These are phyloP conservation scores for Fusarium sp. DNA, from an alignment of 2,329 filamentous ascomycete genomes.

Conservation along the genomic window DNA sequence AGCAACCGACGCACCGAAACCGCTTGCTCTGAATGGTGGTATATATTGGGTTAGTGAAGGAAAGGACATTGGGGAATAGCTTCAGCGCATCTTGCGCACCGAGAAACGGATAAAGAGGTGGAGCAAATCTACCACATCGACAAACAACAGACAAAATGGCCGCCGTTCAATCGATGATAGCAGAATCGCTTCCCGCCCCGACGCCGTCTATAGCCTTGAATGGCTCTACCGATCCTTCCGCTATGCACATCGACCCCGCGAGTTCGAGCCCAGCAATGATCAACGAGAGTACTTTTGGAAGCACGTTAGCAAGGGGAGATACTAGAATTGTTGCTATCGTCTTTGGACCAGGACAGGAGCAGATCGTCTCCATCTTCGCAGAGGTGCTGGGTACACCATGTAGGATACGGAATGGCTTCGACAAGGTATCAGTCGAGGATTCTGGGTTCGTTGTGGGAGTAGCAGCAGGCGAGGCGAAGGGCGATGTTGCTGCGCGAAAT, in stretches of 20 bases:
- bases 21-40: constrained; percentile 26
- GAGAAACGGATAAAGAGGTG: constrained; percentile 25
- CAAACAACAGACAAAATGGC: constrained; percentile 50
- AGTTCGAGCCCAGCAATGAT: constrained; percentile 53
- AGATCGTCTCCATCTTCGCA: constrained; percentile 80
- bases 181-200: constrained; percentile 52
- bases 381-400: constrained; percentile 83
- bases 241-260: constrained; percentile 54
- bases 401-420: constrained; percentile 69
- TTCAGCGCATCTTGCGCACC: constrained; percentile 13
- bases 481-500: constrained; percentile 70
- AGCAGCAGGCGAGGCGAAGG: constrained; percentile 66
- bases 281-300: constrained; percentile 59
- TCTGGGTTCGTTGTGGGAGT: constrained; percentile 78
- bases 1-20: constrained; percentile 19
- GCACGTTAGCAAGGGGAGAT: constrained; percentile 65
- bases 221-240: constrained; percentile 43
- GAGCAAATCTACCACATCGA: constrained; percentile 6
- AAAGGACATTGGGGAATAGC: constrained; percentile 30
- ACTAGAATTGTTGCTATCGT: constrained; percentile 74
- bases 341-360: constrained; percentile 78
- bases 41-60: constrained; percentile 18
- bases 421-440: constrained; percentile 66
- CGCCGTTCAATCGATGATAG: constrained; percentile 56
- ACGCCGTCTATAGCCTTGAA: constrained; percentile 45